phyloP scores from a whole-genome alignment of 2,329 filamentous ascomycete genomes.

The Claviceps capensis region DNA sequence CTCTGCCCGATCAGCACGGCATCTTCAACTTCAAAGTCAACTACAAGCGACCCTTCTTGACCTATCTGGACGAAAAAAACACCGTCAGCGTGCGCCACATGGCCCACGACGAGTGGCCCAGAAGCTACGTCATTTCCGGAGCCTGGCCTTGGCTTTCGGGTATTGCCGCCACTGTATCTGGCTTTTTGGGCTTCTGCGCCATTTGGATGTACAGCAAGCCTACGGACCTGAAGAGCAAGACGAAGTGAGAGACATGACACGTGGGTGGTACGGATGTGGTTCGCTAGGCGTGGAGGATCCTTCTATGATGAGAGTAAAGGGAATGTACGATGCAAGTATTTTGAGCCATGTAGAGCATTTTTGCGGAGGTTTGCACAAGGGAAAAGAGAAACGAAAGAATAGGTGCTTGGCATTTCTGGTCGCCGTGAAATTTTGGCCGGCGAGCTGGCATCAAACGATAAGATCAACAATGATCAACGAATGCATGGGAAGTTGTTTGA shows the following conservation, averaged over 20 bases:
- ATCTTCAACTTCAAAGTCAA: conserved; percentile 98
- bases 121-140: conserved; percentile 77
- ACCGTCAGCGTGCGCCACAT: conserved; percentile 93
- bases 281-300: neutral
- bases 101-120: conserved; percentile 91
- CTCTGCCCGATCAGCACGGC: conserved; percentile 87
- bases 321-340: conserved; percentile 1
- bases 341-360: neutral
- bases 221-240: conserved; percentile 14
- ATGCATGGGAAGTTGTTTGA: no score
- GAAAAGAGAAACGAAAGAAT: neutral
- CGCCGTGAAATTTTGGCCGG: neutral
- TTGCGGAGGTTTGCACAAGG: neutral
- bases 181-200: conserved; percentile 73
- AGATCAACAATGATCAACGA: no score
- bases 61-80: conserved; percentile 80
- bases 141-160: conserved; percentile 93
- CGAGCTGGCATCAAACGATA: no score
- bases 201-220: conserved; percentile 70
- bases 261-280: neutral
- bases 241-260: conserved; percentile 14
- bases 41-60: conserved; percentile 91
- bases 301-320: neutral
- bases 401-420: neutral
- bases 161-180: conserved; percentile 68